phyloP scores from a whole-genome alignment of 345 rosid species.

The thale cress (Arabidopsis thaliana) region TAIR10.1 NC_003070.9:23601501-23602000 shows the following conservation, averaged over 20 bases:
- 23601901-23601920: constrained; percentile 42
- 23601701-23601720: constrained; percentile 63
- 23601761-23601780: constrained; percentile 57
- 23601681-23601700: constrained; percentile 51
- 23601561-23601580: constrained; percentile 60
- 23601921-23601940: constrained; percentile 50
- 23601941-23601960: constrained; percentile 54
- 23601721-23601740: constrained; percentile 63
- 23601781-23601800: constrained; percentile 52
- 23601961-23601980: constrained; percentile 55
- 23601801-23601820: constrained; percentile 75
- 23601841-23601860: constrained; percentile 52
- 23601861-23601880: constrained; percentile 72
- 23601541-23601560: constrained; percentile 72
- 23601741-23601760: constrained; percentile 68
- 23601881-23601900: constrained; percentile 75
- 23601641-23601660: constrained; percentile 47
- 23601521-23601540: constrained; percentile 75
- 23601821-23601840: constrained; percentile 42
- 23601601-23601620: constrained; percentile 63
- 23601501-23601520: constrained; percentile 63
- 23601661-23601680: constrained; percentile 43
- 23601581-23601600: constrained; percentile 78
- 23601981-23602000: constrained; percentile 59
- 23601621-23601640: constrained; percentile 43